Percentiles rank a stretch among this genome's conserved stretches.
Evolutionary conservation across 208 protist species (phyloP).

Genomic region (Trypanosoma brucei): DNA sequence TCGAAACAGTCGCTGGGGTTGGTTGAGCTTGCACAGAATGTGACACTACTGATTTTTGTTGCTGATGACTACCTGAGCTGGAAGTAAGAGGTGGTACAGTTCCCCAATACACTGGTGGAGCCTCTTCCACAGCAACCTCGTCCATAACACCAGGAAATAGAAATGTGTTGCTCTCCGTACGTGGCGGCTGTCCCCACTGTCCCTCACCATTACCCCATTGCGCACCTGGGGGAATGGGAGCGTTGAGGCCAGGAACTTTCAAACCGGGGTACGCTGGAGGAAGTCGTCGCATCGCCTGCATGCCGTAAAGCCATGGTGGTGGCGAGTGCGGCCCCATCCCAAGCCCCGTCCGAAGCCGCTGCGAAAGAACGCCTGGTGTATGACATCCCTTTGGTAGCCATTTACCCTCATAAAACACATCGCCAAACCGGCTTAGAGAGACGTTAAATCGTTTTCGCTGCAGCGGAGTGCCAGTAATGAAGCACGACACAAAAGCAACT

Average conservation of each 20-base stretch:
- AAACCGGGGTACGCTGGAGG: conserved; percentile 98
- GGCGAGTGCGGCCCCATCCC: conserved; percentile 93
- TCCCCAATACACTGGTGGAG: conserved; percentile 34
- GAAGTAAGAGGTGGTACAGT: conserved; percentile 31
- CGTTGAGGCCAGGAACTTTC: conserved; percentile 98
- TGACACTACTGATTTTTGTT: conserved; percentile 1
- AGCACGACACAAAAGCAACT: conserved; percentile 94
- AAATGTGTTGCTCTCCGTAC: conserved; percentile 69
- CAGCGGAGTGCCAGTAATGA: conserved; percentile 98
- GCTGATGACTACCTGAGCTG: neutral
- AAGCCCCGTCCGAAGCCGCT: conserved; percentile 93
- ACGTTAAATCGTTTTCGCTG: conserved; percentile 75
- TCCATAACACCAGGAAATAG: conserved; percentile 85
- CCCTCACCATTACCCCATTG: conserved; percentile 92
- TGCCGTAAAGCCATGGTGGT: conserved; percentile 98
- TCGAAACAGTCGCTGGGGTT: conserved; percentile 9
- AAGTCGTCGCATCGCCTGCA: conserved; percentile 97
- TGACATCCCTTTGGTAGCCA: conserved; percentile 78
- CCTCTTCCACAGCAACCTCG: conserved; percentile 41
- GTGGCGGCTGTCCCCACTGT: conserved; percentile 97
- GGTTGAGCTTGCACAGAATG: neutral
- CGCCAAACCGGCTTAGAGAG: conserved; percentile 87
- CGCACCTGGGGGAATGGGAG: conserved; percentile 96
- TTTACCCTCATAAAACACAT: conserved; percentile 98
- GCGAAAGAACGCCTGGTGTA: conserved; percentile 87